These are phyloP conservation scores for Hypoxylon rickii DNA, from an alignment of 495 filamentous ascomycete species.

Conservation along the genomic window DNA sequence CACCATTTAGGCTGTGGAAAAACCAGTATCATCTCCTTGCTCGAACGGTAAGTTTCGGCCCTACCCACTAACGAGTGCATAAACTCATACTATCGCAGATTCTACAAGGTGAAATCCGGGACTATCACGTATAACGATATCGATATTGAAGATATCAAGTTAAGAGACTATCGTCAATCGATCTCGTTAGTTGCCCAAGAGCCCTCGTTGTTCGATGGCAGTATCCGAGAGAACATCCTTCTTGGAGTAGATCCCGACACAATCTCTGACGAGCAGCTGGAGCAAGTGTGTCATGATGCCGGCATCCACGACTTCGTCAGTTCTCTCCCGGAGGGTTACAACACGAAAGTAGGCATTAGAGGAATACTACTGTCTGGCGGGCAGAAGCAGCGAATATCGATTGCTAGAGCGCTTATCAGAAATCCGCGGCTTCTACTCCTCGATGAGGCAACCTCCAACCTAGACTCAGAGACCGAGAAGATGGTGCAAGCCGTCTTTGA, in stretches of 20 bases:
- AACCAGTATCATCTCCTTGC: slow-evolving; percentile 67
- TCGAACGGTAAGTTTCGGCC: slow-evolving; percentile 53
- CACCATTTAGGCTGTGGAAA: slow-evolving; percentile 70
- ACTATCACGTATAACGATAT: slow-evolving; percentile 55
- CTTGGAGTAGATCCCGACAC: slow-evolving; percentile 53
- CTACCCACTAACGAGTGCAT: background rate
- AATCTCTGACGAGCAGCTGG: slow-evolving; percentile 47
- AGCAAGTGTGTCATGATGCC: slow-evolving; percentile 57
- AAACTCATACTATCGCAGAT: slow-evolving; percentile 40
- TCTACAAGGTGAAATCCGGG: slow-evolving; percentile 59
- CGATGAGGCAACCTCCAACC: slow-evolving; percentile 78
- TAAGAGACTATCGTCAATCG: slow-evolving; percentile 57
- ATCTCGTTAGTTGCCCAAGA: slow-evolving; percentile 65
- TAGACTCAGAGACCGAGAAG: slow-evolving; percentile 77
- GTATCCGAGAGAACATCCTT: slow-evolving; percentile 63
- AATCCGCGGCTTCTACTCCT: slow-evolving; percentile 73
- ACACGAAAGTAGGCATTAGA: slow-evolving; percentile 65
- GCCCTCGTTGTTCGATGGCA: slow-evolving; percentile 64
- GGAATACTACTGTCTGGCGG: slow-evolving; percentile 75
- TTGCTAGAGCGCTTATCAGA: slow-evolving; percentile 76
- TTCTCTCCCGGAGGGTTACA: slow-evolving; percentile 62
- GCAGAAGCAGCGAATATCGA: slow-evolving; percentile 75
- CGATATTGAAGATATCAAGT: slow-evolving; percentile 49
- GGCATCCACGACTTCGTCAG: slow-evolving; percentile 63
- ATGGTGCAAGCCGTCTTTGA: slow-evolving; percentile 74